Evolutionary conservation across 768 basidiomycete species (phyloP).

Genomic region (Agaricus sinodeliciosus): DNA sequence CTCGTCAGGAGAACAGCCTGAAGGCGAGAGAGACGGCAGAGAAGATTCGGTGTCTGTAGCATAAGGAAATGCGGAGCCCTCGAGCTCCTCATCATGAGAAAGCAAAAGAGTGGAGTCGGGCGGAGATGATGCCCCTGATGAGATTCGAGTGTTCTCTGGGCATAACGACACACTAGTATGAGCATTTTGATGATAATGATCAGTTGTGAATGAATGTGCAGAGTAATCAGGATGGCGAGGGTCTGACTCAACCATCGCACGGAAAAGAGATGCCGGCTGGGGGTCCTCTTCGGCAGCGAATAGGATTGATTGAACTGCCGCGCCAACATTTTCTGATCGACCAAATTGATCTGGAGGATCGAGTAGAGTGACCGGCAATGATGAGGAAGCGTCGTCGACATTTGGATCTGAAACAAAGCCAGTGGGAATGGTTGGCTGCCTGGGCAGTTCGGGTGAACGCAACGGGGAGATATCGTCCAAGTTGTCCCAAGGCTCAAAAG

Average conservation of each 20-base stretch:
- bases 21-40: constrained; percentile 25
- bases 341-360: neutral
- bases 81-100: neutral
- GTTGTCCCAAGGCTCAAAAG: constrained; percentile 50
- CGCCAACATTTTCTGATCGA: neutral
- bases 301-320: neutral
- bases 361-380: neutral
- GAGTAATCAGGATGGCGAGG: neutral
- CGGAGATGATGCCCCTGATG: neutral
- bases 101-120: neutral
- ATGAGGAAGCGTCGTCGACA: neutral
- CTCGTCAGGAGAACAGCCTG: constrained; percentile 4
- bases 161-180: neutral
- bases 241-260: neutral
- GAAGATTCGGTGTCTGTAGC: constrained; percentile 18
- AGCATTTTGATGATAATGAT: neutral
- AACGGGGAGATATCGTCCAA: constrained; percentile 12
- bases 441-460: neutral
- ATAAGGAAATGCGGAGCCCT: constrained; percentile 12
- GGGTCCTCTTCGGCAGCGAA: neutral
- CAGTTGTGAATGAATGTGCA: neutral
- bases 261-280: neutral
- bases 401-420: neutral
- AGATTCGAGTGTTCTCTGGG: neutral
- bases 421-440: neutral